These are phyloP conservation scores for Silene vulgaris DNA, from an alignment of 179 eudicot genomes.

Conservation along the genomic window DNA sequence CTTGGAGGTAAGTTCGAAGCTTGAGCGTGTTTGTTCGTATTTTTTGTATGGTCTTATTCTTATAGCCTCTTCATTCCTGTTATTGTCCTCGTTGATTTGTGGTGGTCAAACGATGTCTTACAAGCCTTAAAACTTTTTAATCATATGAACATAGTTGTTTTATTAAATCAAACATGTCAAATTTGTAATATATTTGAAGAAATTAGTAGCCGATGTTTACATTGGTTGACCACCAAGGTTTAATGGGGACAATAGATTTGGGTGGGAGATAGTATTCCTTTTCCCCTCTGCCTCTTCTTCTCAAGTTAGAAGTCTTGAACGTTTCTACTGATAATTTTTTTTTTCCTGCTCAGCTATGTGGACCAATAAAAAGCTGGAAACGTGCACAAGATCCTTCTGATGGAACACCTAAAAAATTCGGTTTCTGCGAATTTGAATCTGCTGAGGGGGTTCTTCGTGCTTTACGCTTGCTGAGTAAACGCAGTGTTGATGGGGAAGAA, in stretches of 20 bases:
- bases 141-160: neutral
- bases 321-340: slow-evolving; percentile 17
- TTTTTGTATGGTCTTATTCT: neutral
- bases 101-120: neutral
- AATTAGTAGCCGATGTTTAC: neutral
- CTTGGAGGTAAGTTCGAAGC: slow-evolving; percentile 50
- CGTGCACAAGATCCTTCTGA: slow-evolving; percentile 81
- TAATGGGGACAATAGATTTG: neutral
- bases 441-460: slow-evolving; percentile 98
- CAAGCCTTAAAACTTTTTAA: neutral
- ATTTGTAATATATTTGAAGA: no score
- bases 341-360: slow-evolving; percentile 65
- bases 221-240: neutral
- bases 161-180: neutral
- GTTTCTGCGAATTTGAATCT: slow-evolving; percentile 88
- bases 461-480: slow-evolving; percentile 66
- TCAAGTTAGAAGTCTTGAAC: neutral
- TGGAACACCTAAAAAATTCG: slow-evolving; percentile 71
- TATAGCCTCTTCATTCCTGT: neutral
- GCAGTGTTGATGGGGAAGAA: slow-evolving; percentile 87
- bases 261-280: neutral
- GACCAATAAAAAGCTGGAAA: slow-evolving; percentile 95
- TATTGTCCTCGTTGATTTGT: neutral
- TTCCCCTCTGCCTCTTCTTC: neutral
- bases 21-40: neutral